Conservation (phyloP, 2,329 filamentous ascomycete genomes). For the Penicillium sp. region DNA sequence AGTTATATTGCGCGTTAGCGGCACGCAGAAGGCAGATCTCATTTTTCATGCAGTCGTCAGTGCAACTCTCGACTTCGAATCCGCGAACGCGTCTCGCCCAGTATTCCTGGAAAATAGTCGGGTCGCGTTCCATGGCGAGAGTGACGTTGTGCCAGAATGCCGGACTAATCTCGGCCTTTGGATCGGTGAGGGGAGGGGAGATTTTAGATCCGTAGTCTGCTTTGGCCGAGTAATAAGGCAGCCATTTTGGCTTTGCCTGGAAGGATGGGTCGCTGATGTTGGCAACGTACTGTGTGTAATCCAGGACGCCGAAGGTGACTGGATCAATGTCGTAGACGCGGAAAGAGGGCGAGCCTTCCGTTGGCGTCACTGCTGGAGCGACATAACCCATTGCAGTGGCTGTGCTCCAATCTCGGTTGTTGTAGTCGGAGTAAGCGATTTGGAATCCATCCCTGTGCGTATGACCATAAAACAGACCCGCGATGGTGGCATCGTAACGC, state of each 20-base stretch:
- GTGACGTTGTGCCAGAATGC: slow-evolving; percentile 62
- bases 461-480: slow-evolving; percentile 58
- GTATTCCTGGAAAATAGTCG: slow-evolving; percentile 48
- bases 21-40: slow-evolving; percentile 57
- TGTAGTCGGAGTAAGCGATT: slow-evolving; percentile 54
- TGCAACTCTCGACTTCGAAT: slow-evolving; percentile 44
- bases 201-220: slow-evolving; percentile 52
- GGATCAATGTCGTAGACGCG: slow-evolving; percentile 60
- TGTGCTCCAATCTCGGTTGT: slow-evolving; percentile 40
- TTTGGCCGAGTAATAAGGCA: slow-evolving; percentile 57
- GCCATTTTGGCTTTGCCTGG: slow-evolving; percentile 52
- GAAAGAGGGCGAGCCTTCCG: slow-evolving; percentile 56
- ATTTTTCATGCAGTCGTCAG: slow-evolving; percentile 41
- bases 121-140: slow-evolving; percentile 45
- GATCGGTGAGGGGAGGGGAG: slow-evolving; percentile 42
- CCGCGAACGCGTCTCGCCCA: slow-evolving; percentile 51
- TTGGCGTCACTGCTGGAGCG: slow-evolving; percentile 55
- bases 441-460: slow-evolving; percentile 59
- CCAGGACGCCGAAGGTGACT: slow-evolving; percentile 55
- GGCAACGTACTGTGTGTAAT: slow-evolving; percentile 55
- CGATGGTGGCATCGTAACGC: slow-evolving; percentile 55
- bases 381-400: slow-evolving; percentile 56
- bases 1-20: slow-evolving; percentile 54
- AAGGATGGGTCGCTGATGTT: slow-evolving; percentile 50
- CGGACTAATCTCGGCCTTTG: slow-evolving; percentile 50